phyloP scores from a whole-genome alignment of 768 basidiomycete species.

The Amanita pseudoporphyria region DNA sequence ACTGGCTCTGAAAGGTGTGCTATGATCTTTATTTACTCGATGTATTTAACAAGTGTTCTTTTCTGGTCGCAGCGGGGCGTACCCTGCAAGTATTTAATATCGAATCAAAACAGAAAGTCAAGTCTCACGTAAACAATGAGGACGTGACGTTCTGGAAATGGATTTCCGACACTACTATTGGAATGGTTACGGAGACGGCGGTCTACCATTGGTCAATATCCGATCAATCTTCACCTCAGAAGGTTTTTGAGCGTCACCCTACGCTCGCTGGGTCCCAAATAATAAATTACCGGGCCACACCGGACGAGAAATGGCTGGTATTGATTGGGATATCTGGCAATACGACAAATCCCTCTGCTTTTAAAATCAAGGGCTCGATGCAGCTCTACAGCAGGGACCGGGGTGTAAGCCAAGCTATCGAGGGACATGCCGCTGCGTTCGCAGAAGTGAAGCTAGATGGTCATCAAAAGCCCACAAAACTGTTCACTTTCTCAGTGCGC shows the following conservation, averaged over 20 bases:
- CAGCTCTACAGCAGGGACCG: conserved; percentile 92
- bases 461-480: conserved; percentile 72
- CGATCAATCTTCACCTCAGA: conserved; percentile 72
- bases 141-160: conserved; percentile 99
- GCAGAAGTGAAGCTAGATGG: conserved; percentile 89
- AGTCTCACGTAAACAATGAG: conserved; percentile 87
- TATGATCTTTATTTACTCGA: background rate
- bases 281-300: conserved; percentile 91
- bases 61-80: conserved; percentile 57
- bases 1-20: conserved; percentile 83
- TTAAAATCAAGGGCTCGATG: conserved; percentile 99
- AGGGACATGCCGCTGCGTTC: conserved; percentile 96
- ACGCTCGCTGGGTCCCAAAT: conserved; percentile 94
- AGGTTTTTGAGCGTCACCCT: conserved; percentile 94
- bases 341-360: conserved; percentile 85
- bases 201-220: conserved; percentile 87
- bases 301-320: conserved; percentile 97
- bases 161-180: conserved; percentile 85
- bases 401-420: conserved; percentile 93
- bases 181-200: conserved; percentile 89
- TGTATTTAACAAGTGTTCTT: conserved; percentile 9
- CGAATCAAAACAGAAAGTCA: conserved; percentile 95
- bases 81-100: conserved; percentile 98
- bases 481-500: conserved; percentile 92
- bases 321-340: conserved; percentile 93